phyloP scores from a whole-genome alignment of 2,329 filamentous ascomycete genomes.

The Erysiphe pulchra region DNA sequence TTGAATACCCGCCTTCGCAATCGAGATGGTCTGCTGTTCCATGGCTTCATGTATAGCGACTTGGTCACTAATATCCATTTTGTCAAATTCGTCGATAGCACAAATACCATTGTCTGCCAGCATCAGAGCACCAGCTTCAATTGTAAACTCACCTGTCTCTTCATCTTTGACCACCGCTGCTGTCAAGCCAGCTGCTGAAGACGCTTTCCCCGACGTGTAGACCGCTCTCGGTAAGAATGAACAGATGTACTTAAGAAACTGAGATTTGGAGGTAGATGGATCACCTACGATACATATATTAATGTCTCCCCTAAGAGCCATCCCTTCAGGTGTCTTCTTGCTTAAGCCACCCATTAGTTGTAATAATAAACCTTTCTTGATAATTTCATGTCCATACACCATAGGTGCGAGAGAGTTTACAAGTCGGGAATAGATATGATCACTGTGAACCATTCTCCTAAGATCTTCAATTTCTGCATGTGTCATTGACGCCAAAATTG shows the following conservation, averaged over 20 bases:
- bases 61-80: constrained; percentile 95
- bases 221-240: constrained; percentile 89
- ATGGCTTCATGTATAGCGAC: constrained; percentile 99
- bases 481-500: constrained; percentile 67
- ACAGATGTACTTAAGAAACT: constrained; percentile 95
- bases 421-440: constrained; percentile 79
- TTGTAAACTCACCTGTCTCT: constrained; percentile 95
- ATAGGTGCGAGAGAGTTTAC: constrained; percentile 89
- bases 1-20: constrained; percentile 94
- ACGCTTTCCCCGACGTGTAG: constrained; percentile 94
- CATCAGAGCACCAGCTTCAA: constrained; percentile 95
- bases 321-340: constrained; percentile 78
- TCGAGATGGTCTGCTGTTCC: constrained; percentile 99
- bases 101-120: constrained; percentile 91
- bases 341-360: constrained; percentile 90
- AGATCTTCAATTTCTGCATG: constrained; percentile 75
- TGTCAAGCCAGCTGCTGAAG: constrained; percentile 87
- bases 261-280: constrained; percentile 88
- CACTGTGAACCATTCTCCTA: constrained; percentile 76
- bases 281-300: constrained; percentile 98
- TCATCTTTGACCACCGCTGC: constrained; percentile 95
- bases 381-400: constrained; percentile 90
- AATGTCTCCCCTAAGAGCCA: constrained; percentile 89
- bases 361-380: constrained; percentile 86
- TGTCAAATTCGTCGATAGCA: constrained; percentile 97